Percentiles rank a stretch among this genome's conserved stretches.
Evolutionary conservation across 1,284 basidiomycete species (phyloP).

Genomic region (Thecaphora thlaspeos): DNA sequence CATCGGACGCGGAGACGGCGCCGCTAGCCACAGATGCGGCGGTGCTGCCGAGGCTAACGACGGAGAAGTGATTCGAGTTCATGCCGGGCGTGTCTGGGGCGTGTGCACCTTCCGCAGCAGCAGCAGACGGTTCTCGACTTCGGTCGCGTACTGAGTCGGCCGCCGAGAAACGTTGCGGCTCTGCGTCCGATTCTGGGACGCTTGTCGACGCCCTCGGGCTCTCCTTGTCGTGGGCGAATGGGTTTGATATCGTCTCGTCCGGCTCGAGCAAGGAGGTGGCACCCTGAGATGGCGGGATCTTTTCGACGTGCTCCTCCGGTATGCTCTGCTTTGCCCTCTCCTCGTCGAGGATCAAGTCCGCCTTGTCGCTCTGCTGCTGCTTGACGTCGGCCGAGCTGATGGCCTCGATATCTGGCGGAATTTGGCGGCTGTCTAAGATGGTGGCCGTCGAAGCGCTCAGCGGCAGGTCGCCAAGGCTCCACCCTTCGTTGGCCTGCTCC

Average conservation of each 20-base stretch:
- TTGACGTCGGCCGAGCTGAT: neutral
- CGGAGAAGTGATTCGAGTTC: slow-evolving; percentile 39
- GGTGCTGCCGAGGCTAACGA: slow-evolving; percentile 33
- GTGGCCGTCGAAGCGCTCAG: too few species aligned
- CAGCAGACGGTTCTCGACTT: neutral
- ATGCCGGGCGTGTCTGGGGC: slow-evolving; percentile 17
- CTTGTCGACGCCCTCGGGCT: too few species aligned
- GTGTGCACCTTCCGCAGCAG: neutral
- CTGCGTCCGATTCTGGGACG: neutral
- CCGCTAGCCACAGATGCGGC: slow-evolving; percentile 1
- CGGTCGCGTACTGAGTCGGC: neutral
- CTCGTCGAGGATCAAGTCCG: slow-evolving; percentile 27
- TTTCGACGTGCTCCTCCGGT: slow-evolving; percentile 10
- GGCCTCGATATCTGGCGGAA: neutral
- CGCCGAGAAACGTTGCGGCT: neutral
- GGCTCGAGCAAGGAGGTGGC: slow-evolving; percentile 50
- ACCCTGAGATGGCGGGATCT: slow-evolving; percentile 43
- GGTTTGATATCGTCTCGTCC: slow-evolving; percentile 46
- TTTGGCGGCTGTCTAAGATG: too few species aligned
- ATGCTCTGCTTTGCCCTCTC: slow-evolving; percentile 20
- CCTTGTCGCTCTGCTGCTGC: neutral
- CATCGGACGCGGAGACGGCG: neutral
- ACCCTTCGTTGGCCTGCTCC: too few species aligned
- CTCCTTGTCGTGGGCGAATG: slow-evolving; percentile 32
- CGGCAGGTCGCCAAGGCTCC: too few species aligned